Evolutionary conservation across 2,329 filamentous ascomycete genomes (phyloP), one percentile per base, ranked within the genome.

Genomic region (Ceratocystis ficicola): DNA sequence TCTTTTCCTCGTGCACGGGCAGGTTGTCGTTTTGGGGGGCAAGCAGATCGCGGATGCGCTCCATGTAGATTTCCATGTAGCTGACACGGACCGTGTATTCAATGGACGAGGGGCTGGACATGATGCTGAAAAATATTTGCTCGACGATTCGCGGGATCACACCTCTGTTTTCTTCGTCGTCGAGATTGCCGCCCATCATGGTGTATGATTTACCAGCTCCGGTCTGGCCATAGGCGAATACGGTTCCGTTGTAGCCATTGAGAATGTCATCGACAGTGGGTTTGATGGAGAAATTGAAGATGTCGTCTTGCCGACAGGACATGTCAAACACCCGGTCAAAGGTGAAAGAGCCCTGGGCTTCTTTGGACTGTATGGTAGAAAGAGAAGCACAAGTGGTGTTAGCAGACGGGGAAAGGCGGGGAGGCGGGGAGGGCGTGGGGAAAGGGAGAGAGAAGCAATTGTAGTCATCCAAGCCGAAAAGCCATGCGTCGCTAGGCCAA

Each of bases 31-130:
- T 96, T 68, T 92, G 88, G 10, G 94, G 94, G 28, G 88, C 86
- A 69, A 99, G 79, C 72, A 99, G 78, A 84, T 99, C 94, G 72
- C 93, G 86, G 75, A 99, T 97, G 71, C 89, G 86, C 79, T 99
- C 94, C 94, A 97, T 99, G 80, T 99, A 99, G 70, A 99, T 97
- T 77, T 99, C 94, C 92, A 99, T 96, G 77, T 97, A 97, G 76
- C 91, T 96, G 73, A 97, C 93, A 66, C 92, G 86, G 64, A 99
- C 93, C n/a, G 92, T 97, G 76, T 97, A 97, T 77, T 97, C 94
- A 75, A 97, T 96, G 70, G 90, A 95, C 72, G 86, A 86, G 55
- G 93, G 90, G 71, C 91, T 96, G 25, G 89, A 86, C 77, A 96
- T 82, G 75, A 97, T 97, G 77, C 89, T 95, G 71, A 89, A 87